Base-by-base conservation (phyloP, 768 basidiomycete genomes). In the Collybia mongolica region DNA sequence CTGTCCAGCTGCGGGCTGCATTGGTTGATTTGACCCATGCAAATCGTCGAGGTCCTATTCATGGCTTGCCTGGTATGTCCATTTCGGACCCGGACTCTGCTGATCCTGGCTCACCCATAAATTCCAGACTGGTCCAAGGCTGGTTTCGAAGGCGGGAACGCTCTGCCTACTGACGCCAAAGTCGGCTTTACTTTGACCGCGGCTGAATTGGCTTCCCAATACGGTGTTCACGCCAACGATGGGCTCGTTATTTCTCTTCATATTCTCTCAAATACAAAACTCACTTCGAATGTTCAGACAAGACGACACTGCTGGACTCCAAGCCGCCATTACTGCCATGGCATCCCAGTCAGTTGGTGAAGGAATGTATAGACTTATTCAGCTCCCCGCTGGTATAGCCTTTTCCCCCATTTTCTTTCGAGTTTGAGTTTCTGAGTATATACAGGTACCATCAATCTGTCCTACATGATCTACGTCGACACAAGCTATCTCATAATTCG, bases 161-260 rank as follows among this genome's bases (percentile, higher is more conserved):
- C 32, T 5, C 36, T 28, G 24, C 17, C 43, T 8, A 40, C 49
- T 17, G 36, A 32, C 41, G 42, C 32, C 2, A 32, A 50, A 26
- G n/a, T 41, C 8, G 23, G 17, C 7, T n/a, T 36, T n/a, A 44
- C 26, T 6, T 8, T 20, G 17, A 44, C 42, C 14, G 42, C 32
- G 2, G 32, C 23, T 18, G 42, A 42, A 24, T 39, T 53, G 18
- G 46, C 52, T 9, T 40, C 38, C 9, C 39, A 48, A 11, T 51
- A 51, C 20, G 51, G 46, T 6, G 46, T 55, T 15, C 41, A 44
- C 15, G 24, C 54, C 6, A 48, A 52, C 23, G 54, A 55, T 22
- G 54, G 51, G 2, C 15, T 40, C 14, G 32, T 9, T 9, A 32
- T 12, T 32, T 32, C 32, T 32, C 14, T 6, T 11, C 3, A 9